Conservation (phyloP, 352 stramenopile genomes). For the Phytophthora hybrid region DNA sequence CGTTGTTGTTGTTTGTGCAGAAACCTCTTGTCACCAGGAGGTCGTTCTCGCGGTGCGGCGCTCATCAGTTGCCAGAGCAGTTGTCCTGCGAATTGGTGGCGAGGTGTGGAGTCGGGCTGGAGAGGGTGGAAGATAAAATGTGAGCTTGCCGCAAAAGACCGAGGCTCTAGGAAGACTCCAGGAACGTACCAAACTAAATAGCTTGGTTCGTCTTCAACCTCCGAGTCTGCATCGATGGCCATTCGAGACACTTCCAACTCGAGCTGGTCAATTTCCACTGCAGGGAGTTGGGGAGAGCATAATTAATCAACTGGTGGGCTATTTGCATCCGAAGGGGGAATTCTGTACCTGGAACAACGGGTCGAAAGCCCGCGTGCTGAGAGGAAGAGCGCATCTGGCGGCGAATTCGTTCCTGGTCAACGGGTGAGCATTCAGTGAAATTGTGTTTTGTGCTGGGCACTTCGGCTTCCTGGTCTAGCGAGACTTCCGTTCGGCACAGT, state of each 20-base stretch:
- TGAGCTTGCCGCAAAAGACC: conserved; percentile 5
- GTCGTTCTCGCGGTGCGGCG: conserved; percentile 15
- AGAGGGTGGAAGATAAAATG: not conserved
- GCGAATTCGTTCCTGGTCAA: conserved; percentile 76
- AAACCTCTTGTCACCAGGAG: conserved; percentile 11
- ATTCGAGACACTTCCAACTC: conserved; percentile 43
- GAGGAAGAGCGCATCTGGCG: conserved; percentile 79
- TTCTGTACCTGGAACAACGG: conserved; percentile 69
- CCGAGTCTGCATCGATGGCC: conserved; percentile 42
- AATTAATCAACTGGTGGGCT: not conserved
- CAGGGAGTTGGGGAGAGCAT: not conserved
- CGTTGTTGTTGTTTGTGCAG: conserved; percentile 32
- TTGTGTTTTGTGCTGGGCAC: conserved; percentile 65
- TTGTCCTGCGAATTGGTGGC: conserved; percentile 37
- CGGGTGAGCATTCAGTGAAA: conserved; percentile 78
- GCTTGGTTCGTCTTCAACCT: conserved; percentile 42
- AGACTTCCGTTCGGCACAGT: conserved; percentile 83
- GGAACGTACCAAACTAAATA: conserved; percentile 47
- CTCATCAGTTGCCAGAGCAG: conserved; percentile 30
- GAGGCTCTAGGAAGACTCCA: not conserved
- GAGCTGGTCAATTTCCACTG: conserved; percentile 46
- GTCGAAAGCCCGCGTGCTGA: conserved; percentile 71
- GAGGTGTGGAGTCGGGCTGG: conserved; percentile 43
- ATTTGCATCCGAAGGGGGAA: not conserved
- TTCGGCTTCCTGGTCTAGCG: conserved; percentile 56